Percentiles rank a stretch among this genome's conserved stretches.
Evolutionary conservation across 108 stramenopile genomes (phyloP).

Genomic region (Skeletonema menzelii): DNA sequence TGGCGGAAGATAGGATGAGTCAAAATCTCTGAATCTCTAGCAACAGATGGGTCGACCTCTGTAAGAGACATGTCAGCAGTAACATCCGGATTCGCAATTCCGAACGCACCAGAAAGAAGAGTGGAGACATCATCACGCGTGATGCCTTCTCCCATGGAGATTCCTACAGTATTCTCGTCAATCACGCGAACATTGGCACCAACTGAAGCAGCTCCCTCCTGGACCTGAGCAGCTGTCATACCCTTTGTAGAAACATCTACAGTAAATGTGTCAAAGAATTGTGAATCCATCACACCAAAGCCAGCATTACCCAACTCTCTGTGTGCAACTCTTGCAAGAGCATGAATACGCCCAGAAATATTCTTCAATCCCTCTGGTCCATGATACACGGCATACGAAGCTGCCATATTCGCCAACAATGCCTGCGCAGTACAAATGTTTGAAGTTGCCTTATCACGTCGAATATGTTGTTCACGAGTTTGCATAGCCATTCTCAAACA

Average conservation of each 20-base stretch:
- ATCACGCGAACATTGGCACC: conserved; percentile 94
- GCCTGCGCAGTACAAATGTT: conserved; percentile 99
- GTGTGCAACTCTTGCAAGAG: conserved; percentile 78
- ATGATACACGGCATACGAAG: conserved; percentile 98
- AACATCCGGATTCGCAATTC: conserved; percentile 64
- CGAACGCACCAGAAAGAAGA: conserved; percentile 80
- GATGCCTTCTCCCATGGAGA: conserved; percentile 95
- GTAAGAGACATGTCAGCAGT: conserved; percentile 74
- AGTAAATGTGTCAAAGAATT: conserved; percentile 96
- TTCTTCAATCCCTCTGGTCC: conserved; percentile 93
- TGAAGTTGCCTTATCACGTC: conserved; percentile 98
- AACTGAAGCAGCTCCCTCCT: conserved; percentile 70
- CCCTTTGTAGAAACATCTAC: conserved; percentile 78
- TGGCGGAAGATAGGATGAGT: conserved; percentile 96
- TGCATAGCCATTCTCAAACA: conserved; percentile 99
- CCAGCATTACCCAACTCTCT: conserved; percentile 80
- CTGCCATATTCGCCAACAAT: conserved; percentile 98
- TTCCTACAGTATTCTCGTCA: conserved; percentile 83
- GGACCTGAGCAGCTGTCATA: conserved; percentile 72
- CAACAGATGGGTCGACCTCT: conserved; percentile 57
- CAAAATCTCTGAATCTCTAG: conserved; percentile 81
- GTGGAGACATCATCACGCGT: conserved; percentile 75
- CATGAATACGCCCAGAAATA: conserved; percentile 91
- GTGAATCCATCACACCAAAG: conserved; percentile 58
- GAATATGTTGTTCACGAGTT: conserved; percentile 97